Conservation (phyloP, 495 filamentous ascomycete genomes). For the Cenococcum geophilum region DNA sequence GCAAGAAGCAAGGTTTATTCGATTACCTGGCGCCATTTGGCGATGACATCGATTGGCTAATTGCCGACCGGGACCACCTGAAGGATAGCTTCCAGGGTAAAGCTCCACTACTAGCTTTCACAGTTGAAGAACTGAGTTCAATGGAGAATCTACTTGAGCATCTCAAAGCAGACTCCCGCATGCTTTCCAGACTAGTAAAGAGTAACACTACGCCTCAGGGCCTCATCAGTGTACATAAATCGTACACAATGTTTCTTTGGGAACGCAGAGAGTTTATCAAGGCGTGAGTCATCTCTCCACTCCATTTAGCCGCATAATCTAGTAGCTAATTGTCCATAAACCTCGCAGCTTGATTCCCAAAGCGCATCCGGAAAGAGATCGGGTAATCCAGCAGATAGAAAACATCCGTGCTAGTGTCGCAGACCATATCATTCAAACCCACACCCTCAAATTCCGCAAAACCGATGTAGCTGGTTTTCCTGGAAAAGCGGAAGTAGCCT, state of each 20-base stretch:
- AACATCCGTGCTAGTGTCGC: neutral
- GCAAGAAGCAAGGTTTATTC: neutral
- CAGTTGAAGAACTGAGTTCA: neutral
- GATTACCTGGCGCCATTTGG: neutral
- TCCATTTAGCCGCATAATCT: neutral
- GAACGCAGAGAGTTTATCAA: too few relatives aligned
- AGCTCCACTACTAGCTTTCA: constrained; percentile 2
- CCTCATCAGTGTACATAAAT: neutral
- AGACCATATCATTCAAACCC: neutral
- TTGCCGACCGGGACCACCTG: neutral
- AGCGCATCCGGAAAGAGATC: neutral
- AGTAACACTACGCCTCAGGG: neutral
- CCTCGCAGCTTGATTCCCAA: neutral
- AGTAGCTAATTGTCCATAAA: neutral
- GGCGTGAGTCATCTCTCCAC: constrained; percentile 3
- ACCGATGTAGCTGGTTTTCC: neutral
- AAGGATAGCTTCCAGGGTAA: constrained; percentile 5
- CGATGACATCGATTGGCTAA: neutral
- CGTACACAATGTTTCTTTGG: neutral
- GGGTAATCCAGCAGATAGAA: neutral
- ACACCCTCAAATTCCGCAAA: neutral
- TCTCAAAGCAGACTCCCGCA: neutral
- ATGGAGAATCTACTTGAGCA: neutral
- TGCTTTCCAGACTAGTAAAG: neutral
- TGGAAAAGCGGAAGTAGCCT: neutral